Base-by-base conservation (phyloP, 129 eudicot species). In the Pseudognaphalium luteoalbum region DNA sequence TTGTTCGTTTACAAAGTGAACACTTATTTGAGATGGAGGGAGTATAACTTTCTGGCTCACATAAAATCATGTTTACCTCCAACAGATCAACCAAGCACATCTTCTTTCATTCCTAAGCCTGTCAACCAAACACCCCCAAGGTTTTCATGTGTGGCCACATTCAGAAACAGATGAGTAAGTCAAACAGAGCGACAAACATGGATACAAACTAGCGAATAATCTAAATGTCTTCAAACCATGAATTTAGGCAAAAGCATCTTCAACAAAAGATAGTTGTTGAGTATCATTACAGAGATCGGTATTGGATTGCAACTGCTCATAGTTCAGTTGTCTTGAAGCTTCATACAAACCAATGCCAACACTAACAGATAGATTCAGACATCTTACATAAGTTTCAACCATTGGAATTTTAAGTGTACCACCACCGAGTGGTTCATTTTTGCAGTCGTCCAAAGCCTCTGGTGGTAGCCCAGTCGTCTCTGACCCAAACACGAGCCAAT, bases 401-500 rank as follows among this genome's bases (percentile, higher is more conserved):
- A 94, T 94, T 30, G 99, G 97, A 54, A 94, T 94, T 54, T 85
- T 85, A 35, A 94, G 81, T 1, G 93, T 75, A 34, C 96, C 97
- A 4, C 99, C 97, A 61, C 96, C 96, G 50, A 87, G 74, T 32
- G 85, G 60, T 73, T 87, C 86, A 20, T 72, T 84, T 81, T 74
- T 82, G 73, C 99, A 94, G 68, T 94, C 99, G 4, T 33, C 71
- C 80, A 94, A 82, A 29, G 94, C 97, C 65, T 94, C 99, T 2
- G 96, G 89, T 17, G 99, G 96, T 54, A 94, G 80, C 15, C 99
- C 99, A 41, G 73, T 82, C 39, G 97, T 94, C 81, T 94, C 99
- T 44, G 99, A 91, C 47, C 99, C 99, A 17, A 94, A 94, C 42
- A 94, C 93, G 41, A 94, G 97, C 99, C 99, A 91, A 56, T 94